Percentiles rank a stretch among this genome's conserved stretches.
phyloP scores from a whole-genome alignment of 192 early-diverging fungal genomes.

The Coemansia sp. region DNA sequence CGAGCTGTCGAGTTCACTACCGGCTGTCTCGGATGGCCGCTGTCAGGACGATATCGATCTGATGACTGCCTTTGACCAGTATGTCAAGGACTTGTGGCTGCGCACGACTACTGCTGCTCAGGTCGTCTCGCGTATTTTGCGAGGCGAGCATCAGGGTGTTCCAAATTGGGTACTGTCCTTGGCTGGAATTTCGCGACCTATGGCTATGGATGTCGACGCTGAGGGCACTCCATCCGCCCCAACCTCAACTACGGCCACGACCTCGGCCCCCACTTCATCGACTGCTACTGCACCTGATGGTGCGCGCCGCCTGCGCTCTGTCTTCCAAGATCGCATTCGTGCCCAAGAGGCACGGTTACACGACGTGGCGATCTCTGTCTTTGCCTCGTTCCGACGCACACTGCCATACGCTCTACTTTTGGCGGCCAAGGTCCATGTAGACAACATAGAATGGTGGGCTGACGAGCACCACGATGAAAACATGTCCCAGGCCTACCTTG shows the following conservation, averaged over 20 bases:
- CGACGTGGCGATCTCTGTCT: slow-evolving; percentile 41
- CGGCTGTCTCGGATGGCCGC: slow-evolving; percentile 19
- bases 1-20: slow-evolving; percentile 51
- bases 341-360: slow-evolving; percentile 43
- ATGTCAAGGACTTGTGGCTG: slow-evolving; percentile 48
- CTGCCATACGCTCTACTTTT: slow-evolving; percentile 52
- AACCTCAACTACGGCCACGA: neutral
- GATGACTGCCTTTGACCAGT: slow-evolving; percentile 43
- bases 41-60: slow-evolving; percentile 36
- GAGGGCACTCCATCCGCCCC: neutral
- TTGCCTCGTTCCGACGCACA: slow-evolving; percentile 53
- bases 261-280: neutral
- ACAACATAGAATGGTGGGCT: slow-evolving; percentile 56
- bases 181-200: slow-evolving; percentile 27
- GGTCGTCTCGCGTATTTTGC: slow-evolving; percentile 53
- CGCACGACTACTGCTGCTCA: slow-evolving; percentile 44
- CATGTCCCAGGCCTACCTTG: slow-evolving; percentile 42
- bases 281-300: neutral
- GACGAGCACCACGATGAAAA: slow-evolving; percentile 32
- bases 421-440: slow-evolving; percentile 51
- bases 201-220: neutral
- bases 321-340: slow-evolving; percentile 49
- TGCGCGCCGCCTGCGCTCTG: slow-evolving; percentile 20
- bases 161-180: slow-evolving; percentile 46
- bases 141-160: slow-evolving; percentile 47